phyloP scores from a whole-genome alignment of 2,329 filamentous ascomycete species.

The Aspergillus pseudonomiae region DNA sequence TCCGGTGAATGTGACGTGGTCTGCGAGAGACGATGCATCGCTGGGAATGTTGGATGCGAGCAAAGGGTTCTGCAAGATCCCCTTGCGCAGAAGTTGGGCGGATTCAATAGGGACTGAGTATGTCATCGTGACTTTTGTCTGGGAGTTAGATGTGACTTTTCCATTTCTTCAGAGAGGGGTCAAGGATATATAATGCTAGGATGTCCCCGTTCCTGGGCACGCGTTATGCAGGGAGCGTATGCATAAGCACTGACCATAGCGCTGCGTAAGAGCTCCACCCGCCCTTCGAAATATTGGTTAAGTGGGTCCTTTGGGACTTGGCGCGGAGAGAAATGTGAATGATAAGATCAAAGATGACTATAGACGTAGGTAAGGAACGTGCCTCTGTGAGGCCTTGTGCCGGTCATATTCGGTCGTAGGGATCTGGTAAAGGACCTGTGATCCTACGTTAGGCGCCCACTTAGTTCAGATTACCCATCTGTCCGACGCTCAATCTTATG shows the following conservation, averaged over 20 bases:
- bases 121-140: not conserved
- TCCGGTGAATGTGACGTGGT: constrained; percentile 2
- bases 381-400: too few species aligned
- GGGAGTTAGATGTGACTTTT: not conserved
- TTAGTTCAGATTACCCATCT: not conserved
- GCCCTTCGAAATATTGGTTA: not conserved
- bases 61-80: not conserved
- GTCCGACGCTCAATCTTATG: too few species aligned
- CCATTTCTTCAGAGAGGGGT: not conserved
- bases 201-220: not conserved
- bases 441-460: not conserved
- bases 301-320: not conserved
- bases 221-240: not conserved
- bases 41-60: not conserved
- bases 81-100: not conserved
- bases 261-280: not conserved
- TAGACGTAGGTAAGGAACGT: not conserved
- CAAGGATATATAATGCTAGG: not conserved
- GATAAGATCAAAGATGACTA: too few species aligned
- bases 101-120: not conserved
- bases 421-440: too few species aligned
- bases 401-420: not conserved
- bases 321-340: not conserved
- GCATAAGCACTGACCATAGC: not conserved
- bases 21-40: not conserved